Evolutionary conservation across 2,329 filamentous ascomycete species (phyloP), one percentile per base, ranked within the genome.

Genomic region (Mycosphaerella sp.): DNA sequence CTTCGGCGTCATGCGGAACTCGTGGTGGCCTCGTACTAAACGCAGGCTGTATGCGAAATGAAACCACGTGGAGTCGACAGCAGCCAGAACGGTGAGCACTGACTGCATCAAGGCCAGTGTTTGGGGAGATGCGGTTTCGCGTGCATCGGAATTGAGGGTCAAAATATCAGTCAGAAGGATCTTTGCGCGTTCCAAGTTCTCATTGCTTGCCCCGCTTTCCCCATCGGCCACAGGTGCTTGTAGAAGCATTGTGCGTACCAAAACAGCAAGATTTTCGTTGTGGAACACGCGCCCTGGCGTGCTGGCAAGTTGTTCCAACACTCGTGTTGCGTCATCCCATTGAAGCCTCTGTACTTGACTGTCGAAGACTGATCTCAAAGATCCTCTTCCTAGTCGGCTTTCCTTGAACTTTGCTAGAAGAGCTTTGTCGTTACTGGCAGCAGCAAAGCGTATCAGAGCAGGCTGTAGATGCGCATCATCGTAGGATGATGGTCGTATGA

Each of bases 391-490:
- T 41, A 53, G 36, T 14, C 39, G 18, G 12, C 43, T 34, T 6
- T 48, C 44, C 18, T 50, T 48, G 44, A 67, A 59, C 53, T 60
- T 63, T 32, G 52, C 39, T 34, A 69, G 57, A 6, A 73, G 59
- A 7, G 45, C 39, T 32, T 58, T 64, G 53, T 81, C 74, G 35
- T 72, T 66, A 9, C 75, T 74, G 14, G 74, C 72, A 9, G 73
- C 68, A 6, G 78, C 79, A 58, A 79, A 81, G 14, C 75, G 73
- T 30, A 81, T 69, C 25, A 83, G 66, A 0, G 78, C 73, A 10
- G 79, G 73, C 2, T 75, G 71, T 18, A 83, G 66, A 42, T 67
- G 66, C 27, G 71, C 71, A 54, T 79, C 66, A 2, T 60, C 61
- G 57, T 79, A 81, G 21, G 72, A 56, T 16, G 62, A 60, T 10